Base-by-base conservation (phyloP, 2,329 filamentous ascomycete species). In the Rhinocladiella mackenziei region DNA sequence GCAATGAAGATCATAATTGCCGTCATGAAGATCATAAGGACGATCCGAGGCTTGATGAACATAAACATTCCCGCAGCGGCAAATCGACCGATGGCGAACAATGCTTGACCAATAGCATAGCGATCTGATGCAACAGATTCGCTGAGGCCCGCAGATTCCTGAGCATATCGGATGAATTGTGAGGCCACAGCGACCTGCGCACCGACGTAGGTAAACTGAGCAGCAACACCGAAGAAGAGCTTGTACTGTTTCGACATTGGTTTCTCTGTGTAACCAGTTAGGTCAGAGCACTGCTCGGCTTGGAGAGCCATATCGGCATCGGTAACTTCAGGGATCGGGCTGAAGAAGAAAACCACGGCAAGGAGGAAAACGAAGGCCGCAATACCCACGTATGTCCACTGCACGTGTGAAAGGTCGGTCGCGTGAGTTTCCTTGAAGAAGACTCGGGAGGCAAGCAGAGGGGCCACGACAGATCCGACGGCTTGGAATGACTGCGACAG, bases 381-480 rank as follows among this genome's bases (percentile, higher is more conserved):
- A 49, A 91, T 83, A 43, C 81, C 83, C n/a, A 92, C 75, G 56
- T 92, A 92, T 0, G 86, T 81, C 78, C 81, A 89, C 63, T 89
- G 83, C 1, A 89, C 84, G 43, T 81, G 80, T 53, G 73, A 71
- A 2, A 92, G 72, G 1, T 76, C 76, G 40, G 77, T 74, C 43
- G 74, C 71, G 35, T 78, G 75, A 6, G 85, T 73, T 9, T 73
- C 68, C 43, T 74, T 76, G 67, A 89, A 89, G 65, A 89, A 85
- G 15, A 57, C 56, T 8, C 53, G 51, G 1, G 81, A 83, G 25
- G 82, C 85, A 6, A 89, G 70, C 0, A 87, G 77, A 1, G 85
- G 84, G 0, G 83, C 84, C 19, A 91, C 63, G 9, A 92, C 81
- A 9, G 82, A 83, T 22, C 84, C 84, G 36, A 88, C 78, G 41